Evolutionary conservation across 1,284 basidiomycete species (phyloP), one percentile per base, ranked within the genome.

Genomic region (Malassezia dermatis): DNA sequence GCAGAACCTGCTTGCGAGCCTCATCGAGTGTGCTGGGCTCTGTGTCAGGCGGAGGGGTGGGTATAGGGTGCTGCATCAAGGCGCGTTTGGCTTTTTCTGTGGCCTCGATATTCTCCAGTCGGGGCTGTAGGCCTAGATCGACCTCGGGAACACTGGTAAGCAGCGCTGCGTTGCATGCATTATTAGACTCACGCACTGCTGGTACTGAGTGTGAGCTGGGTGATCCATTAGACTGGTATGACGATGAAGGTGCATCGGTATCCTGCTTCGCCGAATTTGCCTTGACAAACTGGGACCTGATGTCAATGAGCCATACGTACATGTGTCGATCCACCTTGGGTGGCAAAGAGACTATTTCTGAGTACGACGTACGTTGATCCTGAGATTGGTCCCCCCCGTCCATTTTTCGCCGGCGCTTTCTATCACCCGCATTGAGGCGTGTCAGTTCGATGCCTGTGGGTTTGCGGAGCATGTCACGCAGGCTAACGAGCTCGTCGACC

Each of bases 21-120:
- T 39, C 37, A 21, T 39, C 37, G 8, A 39, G 37, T 7, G 37
- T 39, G 19, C 37, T 21, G 8, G 37, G 37, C 6, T 39, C 37
- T 11, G 37, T 2, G 5, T 39, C 12, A 39, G 37, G 37, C n/a
- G 8, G 11, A 8, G 19, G 19, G 21, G 5, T 21, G n/a, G 37
- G 37, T 39, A 39, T 19, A 39, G 19, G 4, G 19, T 19, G 37
- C 37, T 39, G 37, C 37, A 39, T 39, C 19, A 19, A 39, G 4
- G 15, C 46, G 15, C 32, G 53, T 35, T 56, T 56, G 10, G 54
- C 54, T 31, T 51, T 51, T 31, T 56, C 54, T 1, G 48, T 56
- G 8, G 48, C 54, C 15, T 56, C 54, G 21, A 56, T 51, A 30
- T 56, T 56, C 12, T 56, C 40, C 34, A 56, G 24, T 6, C 54